Conservation (phyloP, 495 filamentous ascomycete species). For the Penicillium pancosmium region DNA sequence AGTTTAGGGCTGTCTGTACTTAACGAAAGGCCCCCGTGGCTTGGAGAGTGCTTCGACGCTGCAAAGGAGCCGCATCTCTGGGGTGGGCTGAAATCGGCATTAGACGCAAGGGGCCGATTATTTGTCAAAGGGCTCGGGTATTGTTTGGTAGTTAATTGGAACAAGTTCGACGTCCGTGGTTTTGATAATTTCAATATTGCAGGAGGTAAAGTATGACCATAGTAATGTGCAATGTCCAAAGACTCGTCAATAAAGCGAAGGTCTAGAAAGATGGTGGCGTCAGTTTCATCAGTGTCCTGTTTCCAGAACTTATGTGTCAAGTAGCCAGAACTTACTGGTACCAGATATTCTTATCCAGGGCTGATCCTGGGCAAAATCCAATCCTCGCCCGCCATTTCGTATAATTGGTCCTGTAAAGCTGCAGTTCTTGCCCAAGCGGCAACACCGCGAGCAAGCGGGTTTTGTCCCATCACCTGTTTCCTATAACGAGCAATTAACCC, state of each 20-base stretch:
- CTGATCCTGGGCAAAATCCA: slow-evolving; percentile 1
- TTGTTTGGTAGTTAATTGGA: no score
- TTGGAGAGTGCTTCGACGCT: no score
- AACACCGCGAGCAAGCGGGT: slow-evolving; percentile 3
- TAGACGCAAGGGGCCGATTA: neutral
- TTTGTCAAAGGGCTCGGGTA: neutral
- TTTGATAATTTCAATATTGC: neutral
- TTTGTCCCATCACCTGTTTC: slow-evolving; percentile 6
- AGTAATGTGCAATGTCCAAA: slow-evolving; percentile 5
- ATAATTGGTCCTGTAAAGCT: slow-evolving; percentile 2
- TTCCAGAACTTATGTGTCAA: neutral
- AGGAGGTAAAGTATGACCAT: neutral
- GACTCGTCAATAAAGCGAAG: slow-evolving; percentile 9
- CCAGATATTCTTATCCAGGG: slow-evolving; percentile 1
- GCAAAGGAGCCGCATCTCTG: no score
- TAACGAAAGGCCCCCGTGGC: neutral
- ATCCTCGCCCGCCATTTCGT: neutral
- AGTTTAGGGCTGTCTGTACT: neutral
- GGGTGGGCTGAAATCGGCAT: no score
- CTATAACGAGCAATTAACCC: no score
- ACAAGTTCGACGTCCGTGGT: neutral
- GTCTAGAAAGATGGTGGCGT: neutral
- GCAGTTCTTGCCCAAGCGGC: slow-evolving; percentile 3
- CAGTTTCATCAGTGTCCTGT: neutral
- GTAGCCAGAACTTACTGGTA: neutral